These are phyloP conservation scores for Nymphaea thermarum DNA, from an alignment of 164 flowering plant genomes.

Conservation along the genomic window DNA sequence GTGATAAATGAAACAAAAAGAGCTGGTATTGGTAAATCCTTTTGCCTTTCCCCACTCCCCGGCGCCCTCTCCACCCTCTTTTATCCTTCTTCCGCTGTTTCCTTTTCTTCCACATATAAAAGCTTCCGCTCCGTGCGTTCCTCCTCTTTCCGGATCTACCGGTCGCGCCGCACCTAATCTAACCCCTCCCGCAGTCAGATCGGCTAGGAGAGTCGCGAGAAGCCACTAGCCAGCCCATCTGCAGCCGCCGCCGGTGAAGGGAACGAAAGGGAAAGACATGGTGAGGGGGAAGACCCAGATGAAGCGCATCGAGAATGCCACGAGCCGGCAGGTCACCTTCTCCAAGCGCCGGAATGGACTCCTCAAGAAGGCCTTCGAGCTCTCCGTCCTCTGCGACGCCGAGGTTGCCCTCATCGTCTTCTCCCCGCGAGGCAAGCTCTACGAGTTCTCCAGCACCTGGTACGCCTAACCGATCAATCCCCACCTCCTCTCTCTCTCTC, in stretches of 20 bases:
- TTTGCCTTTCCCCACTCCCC: too few relatives aligned
- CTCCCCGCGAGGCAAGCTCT: conserved; percentile 59
- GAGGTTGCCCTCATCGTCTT: conserved; percentile 55
- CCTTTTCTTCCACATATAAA: too few relatives aligned
- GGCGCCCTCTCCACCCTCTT: too few relatives aligned
- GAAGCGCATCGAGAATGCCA: conserved; percentile 57
- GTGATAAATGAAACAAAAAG: too few relatives aligned
- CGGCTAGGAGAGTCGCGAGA: too few relatives aligned
- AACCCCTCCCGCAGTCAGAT: too few relatives aligned
- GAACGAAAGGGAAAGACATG: conserved; percentile 20
- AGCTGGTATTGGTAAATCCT: too few relatives aligned
- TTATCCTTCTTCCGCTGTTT: too few relatives aligned
- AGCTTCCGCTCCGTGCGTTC: too few relatives aligned
- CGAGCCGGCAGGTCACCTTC: conserved; percentile 72
- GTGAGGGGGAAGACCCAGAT: conserved; percentile 70
- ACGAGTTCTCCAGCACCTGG: conserved; percentile 56
- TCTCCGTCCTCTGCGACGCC: conserved; percentile 59
- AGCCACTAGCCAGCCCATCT: background rate
- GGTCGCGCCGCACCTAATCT: too few relatives aligned
- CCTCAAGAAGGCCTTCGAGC: conserved; percentile 66
- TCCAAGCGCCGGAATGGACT: conserved; percentile 58
- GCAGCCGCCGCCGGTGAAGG: background rate
- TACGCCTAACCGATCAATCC: conserved; percentile 6
- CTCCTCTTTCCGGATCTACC: too few relatives aligned
- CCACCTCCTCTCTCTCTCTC: background rate